Conservation (phyloP, 2,329 filamentous ascomycete species). For the Ceratocystis cubensis region DNA sequence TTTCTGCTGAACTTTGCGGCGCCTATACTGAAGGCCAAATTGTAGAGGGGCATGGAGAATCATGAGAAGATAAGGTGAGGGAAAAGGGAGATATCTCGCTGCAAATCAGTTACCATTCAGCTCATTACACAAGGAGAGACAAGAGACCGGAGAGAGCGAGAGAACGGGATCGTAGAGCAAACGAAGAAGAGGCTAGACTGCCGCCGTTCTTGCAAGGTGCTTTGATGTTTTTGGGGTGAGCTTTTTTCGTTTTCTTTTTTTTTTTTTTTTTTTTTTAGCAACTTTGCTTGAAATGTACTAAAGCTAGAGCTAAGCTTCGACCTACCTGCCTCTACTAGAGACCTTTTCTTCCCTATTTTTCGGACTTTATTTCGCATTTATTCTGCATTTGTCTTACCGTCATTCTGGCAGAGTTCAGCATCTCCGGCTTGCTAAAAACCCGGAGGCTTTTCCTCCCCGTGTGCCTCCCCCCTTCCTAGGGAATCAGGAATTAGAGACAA, state of each 20-base stretch:
- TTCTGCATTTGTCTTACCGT: neutral
- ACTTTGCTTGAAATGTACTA: neutral
- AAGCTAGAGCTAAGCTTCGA: neutral
- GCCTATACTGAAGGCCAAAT: no score
- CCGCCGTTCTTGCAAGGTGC: neutral
- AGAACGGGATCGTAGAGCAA: neutral
- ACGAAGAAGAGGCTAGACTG: neutral
- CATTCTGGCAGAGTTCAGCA: neutral
- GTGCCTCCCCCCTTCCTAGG: neutral
- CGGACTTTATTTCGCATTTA: neutral
- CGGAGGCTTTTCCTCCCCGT: neutral
- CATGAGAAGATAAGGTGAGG: no score
- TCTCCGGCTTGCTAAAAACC: neutral
- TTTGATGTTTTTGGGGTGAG: neutral
- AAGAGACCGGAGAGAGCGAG: neutral
- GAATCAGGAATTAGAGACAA: neutral
- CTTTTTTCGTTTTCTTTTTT: neutral
- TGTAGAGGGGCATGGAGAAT: no score
- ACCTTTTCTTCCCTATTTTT: neutral
- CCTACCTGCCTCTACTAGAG: neutral
- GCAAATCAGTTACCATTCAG: neutral
- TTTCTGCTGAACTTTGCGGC: no score
- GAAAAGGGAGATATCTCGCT: neutral
- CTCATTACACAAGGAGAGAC: constrained; percentile 1
- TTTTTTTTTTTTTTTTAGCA: neutral